These are phyloP conservation scores for Sclerotinia minor DNA, from an alignment of 2,329 filamentous ascomycete species.

Conservation along the genomic window DNA sequence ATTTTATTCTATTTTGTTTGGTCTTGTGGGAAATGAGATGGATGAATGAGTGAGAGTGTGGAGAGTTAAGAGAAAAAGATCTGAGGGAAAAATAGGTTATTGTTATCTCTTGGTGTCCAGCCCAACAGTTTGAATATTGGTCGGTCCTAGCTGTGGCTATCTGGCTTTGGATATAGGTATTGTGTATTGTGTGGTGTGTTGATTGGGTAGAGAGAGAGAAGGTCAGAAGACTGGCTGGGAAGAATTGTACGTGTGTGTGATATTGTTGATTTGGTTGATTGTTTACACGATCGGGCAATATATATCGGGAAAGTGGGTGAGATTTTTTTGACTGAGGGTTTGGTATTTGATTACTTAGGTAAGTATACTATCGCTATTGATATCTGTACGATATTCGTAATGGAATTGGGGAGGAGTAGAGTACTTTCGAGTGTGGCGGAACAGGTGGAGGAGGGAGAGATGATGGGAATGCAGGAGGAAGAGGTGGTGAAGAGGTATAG, in stretches of 20 bases:
- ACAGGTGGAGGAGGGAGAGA: background rate
- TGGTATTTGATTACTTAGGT: no score
- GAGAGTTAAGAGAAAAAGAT: no score
- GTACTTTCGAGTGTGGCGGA: slow-evolving; percentile 21
- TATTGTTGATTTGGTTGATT: background rate
- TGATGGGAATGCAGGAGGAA: background rate
- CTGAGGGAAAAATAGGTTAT: background rate
- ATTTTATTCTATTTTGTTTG: background rate
- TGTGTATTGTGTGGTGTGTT: no score
- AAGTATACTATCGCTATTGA: no score
- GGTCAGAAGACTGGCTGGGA: no score
- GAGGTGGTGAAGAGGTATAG: slow-evolving; percentile 54
- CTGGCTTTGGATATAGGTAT: background rate
- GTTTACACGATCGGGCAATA: background rate
- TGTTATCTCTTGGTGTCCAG: background rate
- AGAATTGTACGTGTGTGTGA: no score
- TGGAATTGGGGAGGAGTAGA: background rate
- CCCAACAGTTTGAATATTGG: background rate
- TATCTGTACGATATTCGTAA: background rate
- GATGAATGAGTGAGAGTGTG: no score
- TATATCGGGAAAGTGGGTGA: background rate
- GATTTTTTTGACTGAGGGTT: no score
- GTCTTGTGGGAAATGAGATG: background rate
- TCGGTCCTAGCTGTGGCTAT: background rate
- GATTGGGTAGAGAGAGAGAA: no score